Conservation (phyloP, 768 basidiomycete genomes). For the Amanita rimosa region DNA sequence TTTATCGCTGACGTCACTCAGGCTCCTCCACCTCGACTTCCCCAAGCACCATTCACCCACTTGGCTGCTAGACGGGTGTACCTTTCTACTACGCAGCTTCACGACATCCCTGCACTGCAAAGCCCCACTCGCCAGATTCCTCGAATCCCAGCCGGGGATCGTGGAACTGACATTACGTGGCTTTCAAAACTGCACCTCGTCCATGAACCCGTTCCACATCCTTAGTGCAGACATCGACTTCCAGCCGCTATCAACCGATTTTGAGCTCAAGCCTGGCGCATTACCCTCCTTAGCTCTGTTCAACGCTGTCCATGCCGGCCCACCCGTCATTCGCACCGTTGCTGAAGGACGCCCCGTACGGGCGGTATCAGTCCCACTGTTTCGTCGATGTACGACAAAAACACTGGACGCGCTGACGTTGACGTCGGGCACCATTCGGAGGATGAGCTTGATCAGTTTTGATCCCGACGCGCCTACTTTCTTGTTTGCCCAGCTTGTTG, state of each 20-base stretch:
- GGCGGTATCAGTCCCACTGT: constrained; percentile 41
- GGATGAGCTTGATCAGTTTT: constrained; percentile 50
- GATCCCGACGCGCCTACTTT: constrained; percentile 32
- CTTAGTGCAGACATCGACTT: constrained; percentile 3
- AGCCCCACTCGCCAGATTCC: constrained; percentile 32
- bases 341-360: constrained; percentile 37
- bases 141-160: constrained; percentile 37
- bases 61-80: constrained; percentile 37
- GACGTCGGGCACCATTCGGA: constrained; percentile 26
- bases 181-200: constrained; percentile 22
- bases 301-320: constrained; percentile 43
- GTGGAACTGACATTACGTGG: constrained; percentile 46
- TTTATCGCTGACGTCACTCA: constrained; percentile 23
- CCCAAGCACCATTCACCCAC: constrained; percentile 25
- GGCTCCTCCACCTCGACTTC: constrained; percentile 39
- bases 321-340: constrained; percentile 31
- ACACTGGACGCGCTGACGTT: constrained; percentile 33
- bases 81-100: constrained; percentile 34
- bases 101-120: constrained; percentile 49
- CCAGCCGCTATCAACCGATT: constrained; percentile 10
- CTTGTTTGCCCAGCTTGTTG: constrained; percentile 36
- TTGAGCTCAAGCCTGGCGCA: constrained; percentile 24
- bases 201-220: constrained; percentile 14
- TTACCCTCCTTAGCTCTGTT: constrained; percentile 39
- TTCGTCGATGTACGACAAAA: constrained; percentile 23